Conservation (phyloP, 768 basidiomycete genomes). For the Pleurotus platypus region DNA sequence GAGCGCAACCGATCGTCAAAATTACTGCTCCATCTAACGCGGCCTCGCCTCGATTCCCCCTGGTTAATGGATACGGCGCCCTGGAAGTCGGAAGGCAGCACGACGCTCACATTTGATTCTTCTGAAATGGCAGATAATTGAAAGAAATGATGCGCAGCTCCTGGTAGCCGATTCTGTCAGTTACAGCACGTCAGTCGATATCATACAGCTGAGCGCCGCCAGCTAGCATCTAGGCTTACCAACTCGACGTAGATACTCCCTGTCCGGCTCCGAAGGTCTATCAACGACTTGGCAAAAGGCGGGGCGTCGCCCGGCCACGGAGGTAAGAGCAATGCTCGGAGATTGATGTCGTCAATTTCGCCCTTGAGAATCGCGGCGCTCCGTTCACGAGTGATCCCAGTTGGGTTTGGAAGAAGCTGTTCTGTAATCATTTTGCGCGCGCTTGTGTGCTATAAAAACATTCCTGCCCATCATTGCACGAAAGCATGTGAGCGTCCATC, state of each 20-base stretch:
- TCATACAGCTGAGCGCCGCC: neutral
- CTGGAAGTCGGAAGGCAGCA: conserved; percentile 10
- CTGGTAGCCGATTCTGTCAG: conserved; percentile 11
- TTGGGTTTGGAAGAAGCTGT: conserved; percentile 12
- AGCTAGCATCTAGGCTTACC: conserved; percentile 5
- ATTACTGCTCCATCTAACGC: conserved; percentile 8
- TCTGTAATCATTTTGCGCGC: conserved; percentile 8
- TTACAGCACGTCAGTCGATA: neutral
- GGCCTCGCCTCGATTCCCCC: conserved; percentile 6
- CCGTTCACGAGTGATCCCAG: conserved; percentile 4
- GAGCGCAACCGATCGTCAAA: conserved; percentile 7
- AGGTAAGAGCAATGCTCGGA: conserved; percentile 11
- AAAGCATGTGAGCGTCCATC: neutral
- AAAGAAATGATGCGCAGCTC: conserved; percentile 12
- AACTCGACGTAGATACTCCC: conserved; percentile 13
- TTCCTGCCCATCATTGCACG: neutral
- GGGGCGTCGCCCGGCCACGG: conserved; percentile 8
- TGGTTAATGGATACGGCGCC: conserved; percentile 11
- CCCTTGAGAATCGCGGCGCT: conserved; percentile 7
- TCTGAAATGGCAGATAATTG: conserved; percentile 12
- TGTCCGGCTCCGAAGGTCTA: conserved; percentile 13
- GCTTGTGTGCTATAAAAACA: conserved; percentile 1
- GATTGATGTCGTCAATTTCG: conserved; percentile 9
- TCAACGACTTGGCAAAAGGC: conserved; percentile 10
- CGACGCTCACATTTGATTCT: conserved; percentile 8